Percentiles rank a stretch among this genome's conserved stretches.
Conservation (phyloP, 2,329 filamentous ascomycete species). For the Xylariaceae sp. region DNA sequence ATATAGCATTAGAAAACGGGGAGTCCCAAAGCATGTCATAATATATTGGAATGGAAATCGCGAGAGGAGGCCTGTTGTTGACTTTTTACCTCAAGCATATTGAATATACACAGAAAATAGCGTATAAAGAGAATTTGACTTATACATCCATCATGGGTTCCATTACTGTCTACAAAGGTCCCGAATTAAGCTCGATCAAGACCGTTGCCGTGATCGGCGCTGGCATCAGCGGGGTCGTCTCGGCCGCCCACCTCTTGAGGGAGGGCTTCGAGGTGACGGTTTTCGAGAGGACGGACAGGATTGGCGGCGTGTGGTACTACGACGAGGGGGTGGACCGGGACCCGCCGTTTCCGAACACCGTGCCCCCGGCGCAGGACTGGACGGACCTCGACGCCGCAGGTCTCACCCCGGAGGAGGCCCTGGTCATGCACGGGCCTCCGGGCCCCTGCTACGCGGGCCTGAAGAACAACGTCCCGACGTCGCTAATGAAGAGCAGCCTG, state of each 20-base stretch:
- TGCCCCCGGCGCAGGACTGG: conserved; percentile 23
- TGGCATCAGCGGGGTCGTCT: conserved; percentile 56
- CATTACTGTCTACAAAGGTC: not conserved
- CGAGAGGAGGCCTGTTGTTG: not conserved
- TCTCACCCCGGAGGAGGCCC: conserved; percentile 22
- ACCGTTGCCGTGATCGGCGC: conserved; percentile 58
- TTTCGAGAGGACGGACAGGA: conserved; percentile 55
- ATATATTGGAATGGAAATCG: too few relatives aligned
- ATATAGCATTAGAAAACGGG: not conserved
- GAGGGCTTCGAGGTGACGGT: conserved; percentile 54
- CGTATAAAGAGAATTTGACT: too few relatives aligned
- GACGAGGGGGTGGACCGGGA: conserved; percentile 43
- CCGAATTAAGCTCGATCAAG: conserved; percentile 15
- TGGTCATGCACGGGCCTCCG: conserved; percentile 41
- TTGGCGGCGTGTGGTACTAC: conserved; percentile 64
- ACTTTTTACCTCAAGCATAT: not conserved
- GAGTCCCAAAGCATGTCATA: not conserved
- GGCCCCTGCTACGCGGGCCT: conserved; percentile 53
- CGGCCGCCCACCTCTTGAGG: conserved; percentile 58
- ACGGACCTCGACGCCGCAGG: conserved; percentile 18
- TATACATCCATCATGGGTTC: conserved; percentile 6
- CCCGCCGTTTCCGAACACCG: conserved; percentile 26
- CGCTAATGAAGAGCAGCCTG: conserved; percentile 39
- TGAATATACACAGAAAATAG: not conserved
- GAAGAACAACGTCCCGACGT: conserved; percentile 71